Evolutionary conservation across 495 filamentous ascomycete genomes (phyloP), one percentile per base, ranked within the genome.

Genomic region (Neurospora sp.): DNA sequence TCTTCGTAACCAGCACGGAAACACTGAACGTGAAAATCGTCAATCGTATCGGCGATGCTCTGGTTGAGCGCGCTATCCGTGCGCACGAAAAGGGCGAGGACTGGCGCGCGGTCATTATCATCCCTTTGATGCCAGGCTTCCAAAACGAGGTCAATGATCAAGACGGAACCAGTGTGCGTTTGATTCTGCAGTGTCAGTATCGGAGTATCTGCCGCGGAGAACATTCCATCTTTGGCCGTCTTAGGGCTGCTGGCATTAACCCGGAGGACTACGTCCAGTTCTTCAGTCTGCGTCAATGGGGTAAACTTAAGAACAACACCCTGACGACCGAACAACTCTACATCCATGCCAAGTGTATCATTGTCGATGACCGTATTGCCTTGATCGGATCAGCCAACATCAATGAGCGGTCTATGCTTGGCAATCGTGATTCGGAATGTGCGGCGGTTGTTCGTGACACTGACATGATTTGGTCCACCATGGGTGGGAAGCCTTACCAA

Each of bases 381-480:
- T 91, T 99, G 71, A 99, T 99, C 77, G 96, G 96, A 20, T 98
- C 94, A 46, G 96, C 96, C 38, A 99, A 99, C 79, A 99, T 99
- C 84, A 99, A 99, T 78, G 96, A 99, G 79, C 91, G 96, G 39
- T 98, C 94, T 14, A 95, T 99, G 94, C 79, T 97, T 27, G 96
- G 96, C 42, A 89, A 88, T 20, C 87, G 96, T 74, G 96, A 99
- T 81, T 97, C 94, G 1, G 96, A 99, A 79, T 91, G 93, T 70
- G 96, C 96, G 4, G 89, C 95, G 7, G 87, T 99, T 22, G 92
- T 99, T 46, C 88, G 94, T 68, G 96, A 99, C 82, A 97, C 92
- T 1, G 94, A 97, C 76, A 93, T 97, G 90, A 88, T 98, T 69
- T 90, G 89, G 86, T 97, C 94, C 18, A 92, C 88, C 66, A 98